Evolutionary conservation across 2,329 filamentous ascomycete species (phyloP), one percentile per base, ranked within the genome.

Genomic region (Ophiocordyceps camponoti-floridani): DNA sequence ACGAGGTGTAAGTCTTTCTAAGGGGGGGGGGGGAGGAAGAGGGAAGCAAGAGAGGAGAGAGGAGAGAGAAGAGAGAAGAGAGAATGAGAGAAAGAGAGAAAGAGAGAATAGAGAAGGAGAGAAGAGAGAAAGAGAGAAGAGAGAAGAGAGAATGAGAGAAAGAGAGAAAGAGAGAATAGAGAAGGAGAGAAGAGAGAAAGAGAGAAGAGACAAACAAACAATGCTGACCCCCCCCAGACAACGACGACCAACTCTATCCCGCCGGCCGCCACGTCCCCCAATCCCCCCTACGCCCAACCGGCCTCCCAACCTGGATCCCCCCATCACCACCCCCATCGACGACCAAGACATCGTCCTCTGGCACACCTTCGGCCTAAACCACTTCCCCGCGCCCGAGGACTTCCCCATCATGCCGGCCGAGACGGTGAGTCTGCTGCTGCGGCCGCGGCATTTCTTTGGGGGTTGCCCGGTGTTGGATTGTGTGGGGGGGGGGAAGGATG

Each of bases 371-470:
- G 60, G 74, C 19, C 67, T 79, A 42, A 79, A 74, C 33, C 75
- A 79, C 51, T 69, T 79, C 26, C 75, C 76, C 0, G 63, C 77
- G 6, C 66, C 74, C 23, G 77, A 81, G 53, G 77, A 82, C 53
- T 82, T 80, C 59, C 77, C 77, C 1, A 73, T 82, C 38, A 82
- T 82, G 78, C 77, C 77, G 0, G 70, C 69, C 52, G 77, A 82
- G 58, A 69, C 62, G 13, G 54, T 71, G 14, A 64, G 63, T 51
- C 66, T 74, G 1, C 56, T 59, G 41, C 53, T 74, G 35, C 65
- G 69, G 50, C 69, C 70, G 0, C 66, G 64, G 4, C 72, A 73
- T 47, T 73, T 73, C 50, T 73, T 72, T 48, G 33, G 13, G n/a
- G 8, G 33, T n/a, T n/a, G 16, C 13, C 33, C 33, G 33, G 33